These are phyloP conservation scores for Septoria petroselini DNA, from an alignment of 2,329 filamentous ascomycete genomes.

Conservation along the genomic window DNA sequence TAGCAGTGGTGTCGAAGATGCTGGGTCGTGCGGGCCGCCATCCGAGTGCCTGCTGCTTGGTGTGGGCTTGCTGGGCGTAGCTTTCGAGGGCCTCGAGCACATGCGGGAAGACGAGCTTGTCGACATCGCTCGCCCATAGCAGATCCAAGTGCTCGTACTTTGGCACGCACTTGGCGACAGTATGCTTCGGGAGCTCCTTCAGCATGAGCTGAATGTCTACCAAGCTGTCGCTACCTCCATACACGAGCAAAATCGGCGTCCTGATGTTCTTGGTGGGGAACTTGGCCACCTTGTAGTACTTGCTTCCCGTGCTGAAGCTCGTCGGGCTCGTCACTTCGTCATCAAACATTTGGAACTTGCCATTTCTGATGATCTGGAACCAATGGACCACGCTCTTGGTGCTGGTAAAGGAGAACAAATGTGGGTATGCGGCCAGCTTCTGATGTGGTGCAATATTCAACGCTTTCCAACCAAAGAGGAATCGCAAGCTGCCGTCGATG, in stretches of 20 bases:
- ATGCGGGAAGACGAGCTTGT: constrained; percentile 80
- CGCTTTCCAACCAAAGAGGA: constrained; percentile 87
- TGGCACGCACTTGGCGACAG: constrained; percentile 78
- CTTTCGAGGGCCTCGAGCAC: constrained; percentile 84
- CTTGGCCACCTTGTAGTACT: constrained; percentile 93
- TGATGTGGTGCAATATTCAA: constrained; percentile 80
- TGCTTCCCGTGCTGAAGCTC: constrained; percentile 65
- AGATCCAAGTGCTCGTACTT: constrained; percentile 98
- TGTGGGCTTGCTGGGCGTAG: constrained; percentile 44
- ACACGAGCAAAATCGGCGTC: constrained; percentile 88
- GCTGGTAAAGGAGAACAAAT: constrained; percentile 94
- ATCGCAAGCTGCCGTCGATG: constrained; percentile 76
- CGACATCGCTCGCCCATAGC: constrained; percentile 84
- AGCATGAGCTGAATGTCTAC: constrained; percentile 94
- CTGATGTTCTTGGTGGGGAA: constrained; percentile 97
- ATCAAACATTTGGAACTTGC: constrained; percentile 97
- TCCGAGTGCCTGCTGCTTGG: constrained; percentile 26
- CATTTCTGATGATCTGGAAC: constrained; percentile 98
- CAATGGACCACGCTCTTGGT: constrained; percentile 97
- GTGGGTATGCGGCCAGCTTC: constrained; percentile 91
- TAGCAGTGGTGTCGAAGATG: constrained; percentile 25
- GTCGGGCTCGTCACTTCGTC: constrained; percentile 82
- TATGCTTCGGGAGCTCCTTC: constrained; percentile 78
- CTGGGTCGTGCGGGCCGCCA: constrained; percentile 25
- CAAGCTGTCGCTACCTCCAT: constrained; percentile 88